Conservation (phyloP, 768 basidiomycete genomes). For the Mycena maculata region DNA sequence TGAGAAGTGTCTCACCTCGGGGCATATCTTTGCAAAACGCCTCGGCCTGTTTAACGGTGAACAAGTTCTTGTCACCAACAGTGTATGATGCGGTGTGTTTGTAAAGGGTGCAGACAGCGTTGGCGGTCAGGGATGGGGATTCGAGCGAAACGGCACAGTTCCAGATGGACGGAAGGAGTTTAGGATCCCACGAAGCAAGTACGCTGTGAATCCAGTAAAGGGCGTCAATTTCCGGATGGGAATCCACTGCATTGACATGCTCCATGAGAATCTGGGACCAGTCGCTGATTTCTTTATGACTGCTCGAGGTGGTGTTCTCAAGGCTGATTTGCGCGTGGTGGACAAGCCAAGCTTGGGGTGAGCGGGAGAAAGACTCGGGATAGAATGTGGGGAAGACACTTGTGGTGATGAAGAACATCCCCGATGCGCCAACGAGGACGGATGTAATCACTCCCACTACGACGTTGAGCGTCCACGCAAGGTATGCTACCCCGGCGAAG, state of each 20-base stretch:
- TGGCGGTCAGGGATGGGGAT: constrained; percentile 19
- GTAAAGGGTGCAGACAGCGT: constrained; percentile 21
- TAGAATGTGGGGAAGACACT: constrained; percentile 31
- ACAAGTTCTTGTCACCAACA: constrained; percentile 23
- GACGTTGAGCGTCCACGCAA: constrained; percentile 23
- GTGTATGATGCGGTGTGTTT: constrained; percentile 23
- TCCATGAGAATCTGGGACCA: constrained; percentile 25
- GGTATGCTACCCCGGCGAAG: constrained; percentile 26
- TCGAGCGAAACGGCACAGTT: constrained; percentile 25
- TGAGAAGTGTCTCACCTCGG: constrained; percentile 12
- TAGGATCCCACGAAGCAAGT: constrained; percentile 20
- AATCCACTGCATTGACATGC: constrained; percentile 20
- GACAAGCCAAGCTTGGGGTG: constrained; percentile 30
- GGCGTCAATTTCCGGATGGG: constrained; percentile 25
- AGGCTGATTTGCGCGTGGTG: constrained; percentile 24
- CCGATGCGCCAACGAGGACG: constrained; percentile 18
- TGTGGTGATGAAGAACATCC: constrained; percentile 24
- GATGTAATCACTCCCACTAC: constrained; percentile 21
- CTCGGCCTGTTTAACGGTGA: constrained; percentile 19
- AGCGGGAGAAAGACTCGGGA: constrained; percentile 26
- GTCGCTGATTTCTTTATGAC: constrained; percentile 26
- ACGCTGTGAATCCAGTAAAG: constrained; percentile 25
- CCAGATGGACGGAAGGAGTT: constrained; percentile 20
- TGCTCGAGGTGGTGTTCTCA: constrained; percentile 5
- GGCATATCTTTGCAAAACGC: constrained; percentile 21